Base-by-base conservation (phyloP, 768 basidiomycete species). In the Ramaria sp. region DNA sequence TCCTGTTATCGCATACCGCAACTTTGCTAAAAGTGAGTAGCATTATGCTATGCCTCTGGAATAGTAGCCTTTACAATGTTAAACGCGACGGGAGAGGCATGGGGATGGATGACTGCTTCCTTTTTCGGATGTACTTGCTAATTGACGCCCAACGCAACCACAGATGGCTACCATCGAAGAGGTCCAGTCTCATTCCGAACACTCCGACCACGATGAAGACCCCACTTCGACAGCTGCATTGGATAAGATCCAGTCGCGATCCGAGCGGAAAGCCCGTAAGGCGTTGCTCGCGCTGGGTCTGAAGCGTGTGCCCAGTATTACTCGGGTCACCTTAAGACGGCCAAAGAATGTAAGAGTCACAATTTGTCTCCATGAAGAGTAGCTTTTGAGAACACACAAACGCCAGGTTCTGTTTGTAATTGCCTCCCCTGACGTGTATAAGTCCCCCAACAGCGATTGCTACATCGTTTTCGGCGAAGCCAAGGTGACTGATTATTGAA, bases 381-480 rank as follows among this genome's bases (percentile, higher is more conserved):
- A 28, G 6, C 22, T 45, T 16, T 41, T 37, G 36, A 8, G 25
- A 30, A 16, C 25, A 27, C 16, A 36, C 38, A 56, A 5, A 25
- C 43, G 22, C 42, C 62, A 90, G 87, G 73, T 95, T 59, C 81
- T 98, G 58, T 88, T 97, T 66, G 94, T 97, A 57, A 78, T 99
- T 62, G 82, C 89, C 52, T 75, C 84, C 49, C 96, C 96, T 36
- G 96, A 99, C 60, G 96, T 99, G 52, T 99, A 88, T 83, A 97
- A 97, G 77, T 92, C 89, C 48, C 83, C 87, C 41, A 93, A 91
- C 73, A 92, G 90, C 66, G 96, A 99, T 72, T 91, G 88, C 71
- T 97, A 99, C 78, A 91, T 99, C 67, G 93, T 99, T 59, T 99
- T 98, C 63, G 96, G 96, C 60, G 96, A 98, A 76, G 94, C 89